A percentile compares a stretch with the other conserved stretches of the same genome.
These are phyloP conservation scores for Phytopythium litorale DNA, from an alignment of 352 stramenopile genomes.

Conservation along the genomic window DNA sequence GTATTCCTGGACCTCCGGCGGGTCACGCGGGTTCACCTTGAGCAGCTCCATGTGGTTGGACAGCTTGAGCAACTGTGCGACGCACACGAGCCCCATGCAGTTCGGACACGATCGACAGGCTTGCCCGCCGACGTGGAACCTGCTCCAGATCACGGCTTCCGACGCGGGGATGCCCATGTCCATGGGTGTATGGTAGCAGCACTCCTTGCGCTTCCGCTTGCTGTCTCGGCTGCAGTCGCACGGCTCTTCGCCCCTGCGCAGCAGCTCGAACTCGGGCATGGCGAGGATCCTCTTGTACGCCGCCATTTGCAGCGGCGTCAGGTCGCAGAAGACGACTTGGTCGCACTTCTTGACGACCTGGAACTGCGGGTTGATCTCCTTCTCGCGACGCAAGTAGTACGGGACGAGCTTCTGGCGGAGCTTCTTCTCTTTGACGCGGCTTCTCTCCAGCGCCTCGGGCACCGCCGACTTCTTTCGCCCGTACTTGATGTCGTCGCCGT, in stretches of 20 bases:
- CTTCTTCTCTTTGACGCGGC: conserved; percentile 65
- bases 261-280: conserved; percentile 70
- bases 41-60: conserved; percentile 81
- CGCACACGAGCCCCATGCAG: conserved; percentile 67
- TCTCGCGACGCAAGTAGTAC: conserved; percentile 72
- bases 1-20: conserved; percentile 48
- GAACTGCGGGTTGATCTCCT: conserved; percentile 67
- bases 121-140: conserved; percentile 45
- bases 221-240: conserved; percentile 70
- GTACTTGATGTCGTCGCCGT: conserved; percentile 82
- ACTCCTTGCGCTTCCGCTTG: conserved; percentile 48
- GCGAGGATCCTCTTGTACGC: conserved; percentile 66
- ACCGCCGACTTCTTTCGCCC: conserved; percentile 75
- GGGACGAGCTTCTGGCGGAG: conserved; percentile 50
- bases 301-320: conserved; percentile 63
- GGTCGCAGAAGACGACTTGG: conserved; percentile 79
- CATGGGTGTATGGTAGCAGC: conserved; percentile 51
- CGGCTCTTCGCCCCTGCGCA: conserved; percentile 51
- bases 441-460: conserved; percentile 51
- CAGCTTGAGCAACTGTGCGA: conserved; percentile 72
- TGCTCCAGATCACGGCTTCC: conserved; percentile 49
- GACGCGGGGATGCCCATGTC: conserved; percentile 14
- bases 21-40: conserved; percentile 62
- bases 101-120: conserved; percentile 62
- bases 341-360: conserved; percentile 71